A percentile compares a stretch with the other conserved stretches of the same genome.
Evolutionary conservation across 1,284 basidiomycete species (phyloP).

Genomic region (Inonotus obliquus): DNA sequence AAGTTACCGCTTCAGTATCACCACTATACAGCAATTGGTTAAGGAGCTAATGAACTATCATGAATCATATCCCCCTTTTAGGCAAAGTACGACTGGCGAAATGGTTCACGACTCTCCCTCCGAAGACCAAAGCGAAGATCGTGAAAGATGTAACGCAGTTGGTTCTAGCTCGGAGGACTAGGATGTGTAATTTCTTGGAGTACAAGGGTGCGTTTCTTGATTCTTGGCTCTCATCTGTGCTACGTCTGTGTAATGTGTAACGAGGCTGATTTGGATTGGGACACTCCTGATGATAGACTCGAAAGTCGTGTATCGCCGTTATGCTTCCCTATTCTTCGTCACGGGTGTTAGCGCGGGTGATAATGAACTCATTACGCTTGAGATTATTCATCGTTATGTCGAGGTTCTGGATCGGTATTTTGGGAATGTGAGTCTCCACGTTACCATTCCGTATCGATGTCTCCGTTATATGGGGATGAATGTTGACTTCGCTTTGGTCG

Average conservation of each 20-base stretch:
- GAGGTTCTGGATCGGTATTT: constrained; percentile 99
- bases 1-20: constrained; percentile 22
- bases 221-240: neutral
- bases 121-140: constrained; percentile 95
- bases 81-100: constrained; percentile 98
- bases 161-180: constrained; percentile 90
- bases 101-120: constrained; percentile 96
- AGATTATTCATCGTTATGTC: constrained; percentile 85
- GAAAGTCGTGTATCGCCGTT: constrained; percentile 96
- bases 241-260: neutral
- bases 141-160: constrained; percentile 99
- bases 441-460: neutral
- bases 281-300: constrained; percentile 50
- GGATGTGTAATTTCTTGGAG: constrained; percentile 99
- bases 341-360: constrained; percentile 86
- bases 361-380: constrained; percentile 50
- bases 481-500: neutral
- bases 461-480: neutral
- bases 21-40: neutral
- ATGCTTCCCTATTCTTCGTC: constrained; percentile 98
- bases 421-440: constrained; percentile 80
- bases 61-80: constrained; percentile 28
- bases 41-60: neutral
- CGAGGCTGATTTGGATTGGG: neutral
- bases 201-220: constrained; percentile 76